These are phyloP conservation scores for Pestalotiopsis sp. DNA, from an alignment of 2,329 filamentous ascomycete species.

Conservation along the genomic window DNA sequence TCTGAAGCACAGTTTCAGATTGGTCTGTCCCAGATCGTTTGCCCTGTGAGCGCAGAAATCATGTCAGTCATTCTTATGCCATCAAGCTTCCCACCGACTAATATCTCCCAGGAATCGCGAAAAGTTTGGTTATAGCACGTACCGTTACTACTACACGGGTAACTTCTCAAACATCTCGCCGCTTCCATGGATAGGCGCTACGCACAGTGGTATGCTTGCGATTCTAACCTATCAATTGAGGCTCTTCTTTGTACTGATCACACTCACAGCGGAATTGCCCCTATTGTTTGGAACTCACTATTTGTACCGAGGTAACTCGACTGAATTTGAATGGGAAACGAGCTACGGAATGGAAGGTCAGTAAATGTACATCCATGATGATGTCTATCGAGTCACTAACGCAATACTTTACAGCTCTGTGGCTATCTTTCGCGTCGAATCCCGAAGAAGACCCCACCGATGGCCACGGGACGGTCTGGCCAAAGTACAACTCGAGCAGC, in stretches of 20 bases:
- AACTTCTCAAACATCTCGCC: constrained; percentile 39
- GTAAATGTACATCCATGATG: neutral
- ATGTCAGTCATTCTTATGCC: neutral
- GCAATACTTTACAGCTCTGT: neutral
- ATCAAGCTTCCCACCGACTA: neutral
- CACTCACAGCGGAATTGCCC: constrained; percentile 31
- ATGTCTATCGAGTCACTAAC: neutral
- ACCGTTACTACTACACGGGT: constrained; percentile 38
- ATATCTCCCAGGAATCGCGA: neutral
- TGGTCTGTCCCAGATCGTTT: constrained; percentile 10
- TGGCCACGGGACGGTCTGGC: neutral
- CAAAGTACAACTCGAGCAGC: constrained; percentile 1
- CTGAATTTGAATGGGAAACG: constrained; percentile 32
- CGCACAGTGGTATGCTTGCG: constrained; percentile 25
- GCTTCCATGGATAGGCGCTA: constrained; percentile 34
- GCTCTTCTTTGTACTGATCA: neutral
- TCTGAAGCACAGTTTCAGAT: constrained; percentile 9
- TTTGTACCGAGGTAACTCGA: constrained; percentile 31
- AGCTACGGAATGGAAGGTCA: constrained; percentile 29
- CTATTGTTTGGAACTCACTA: constrained; percentile 33
- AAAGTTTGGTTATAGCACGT: constrained; percentile 25
- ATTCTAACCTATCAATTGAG: neutral
- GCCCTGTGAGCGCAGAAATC: constrained; percentile 14
- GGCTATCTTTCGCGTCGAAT: constrained; percentile 5
- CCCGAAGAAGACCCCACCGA: neutral